Base-by-base conservation (phyloP, 148 eudicot genomes). In the Chenopodium formosanum region DNA sequence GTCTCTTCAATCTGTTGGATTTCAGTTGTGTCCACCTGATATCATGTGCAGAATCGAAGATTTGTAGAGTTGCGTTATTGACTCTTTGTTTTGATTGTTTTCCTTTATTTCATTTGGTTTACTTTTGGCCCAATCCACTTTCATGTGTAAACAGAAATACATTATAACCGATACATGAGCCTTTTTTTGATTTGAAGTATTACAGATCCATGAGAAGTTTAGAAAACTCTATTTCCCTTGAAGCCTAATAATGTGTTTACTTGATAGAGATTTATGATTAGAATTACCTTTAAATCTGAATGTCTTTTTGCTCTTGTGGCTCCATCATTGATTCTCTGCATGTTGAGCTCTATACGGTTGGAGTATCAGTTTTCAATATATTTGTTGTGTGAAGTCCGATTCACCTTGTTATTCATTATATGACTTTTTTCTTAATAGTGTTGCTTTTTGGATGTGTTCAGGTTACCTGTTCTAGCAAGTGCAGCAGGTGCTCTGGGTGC, bases 381-480 rank as follows among this genome's bases (percentile, higher is more conserved):
- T 27, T 50, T 50, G 44, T 23, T 23, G 56, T 17, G 37, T 27
- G 17, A 52, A 74, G 65, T 50, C 27, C 32, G 73, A 64, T 74
- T 48, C 31, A 47, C 60, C 9, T 12, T 74, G 37, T 17, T 23
- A 52, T 44, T 53, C 29, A 22, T 66, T 75, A 52, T 37, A 29
- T 12, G 12, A 44, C 46, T 16, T 60, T 29, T 25, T 29, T 34
- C 29, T 37, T 44, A 47, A 31, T 9, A 27, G 19, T 77, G 67
- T 58, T 74, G 40, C 32, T 23, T 60, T 52, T n/a, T 82, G 60
- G 46, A 76, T 77, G 72, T 79, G 27, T 83, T 69, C 86, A 95
- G 98, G 98, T 83, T 93, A 31, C 96, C 97, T 56, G 90, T 93
- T 87, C 82, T 95, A 86, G 92, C 97, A 69, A 91, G 97, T 82